phyloP scores from a whole-genome alignment of 805 yeast genomes.

The Candida lessepsii region DNA sequence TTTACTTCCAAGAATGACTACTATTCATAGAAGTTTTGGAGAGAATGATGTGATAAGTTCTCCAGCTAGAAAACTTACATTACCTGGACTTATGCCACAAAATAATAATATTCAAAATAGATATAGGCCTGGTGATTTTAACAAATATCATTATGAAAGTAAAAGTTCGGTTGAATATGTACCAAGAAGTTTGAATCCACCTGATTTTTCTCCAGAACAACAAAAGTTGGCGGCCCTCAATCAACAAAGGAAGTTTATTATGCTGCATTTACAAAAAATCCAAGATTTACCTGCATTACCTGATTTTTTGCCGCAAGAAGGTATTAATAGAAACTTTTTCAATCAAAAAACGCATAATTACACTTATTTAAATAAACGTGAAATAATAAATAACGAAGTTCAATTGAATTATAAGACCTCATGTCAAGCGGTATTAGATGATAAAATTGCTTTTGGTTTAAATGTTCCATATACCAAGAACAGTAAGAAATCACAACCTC shows the following conservation, averaged over 20 bases:
- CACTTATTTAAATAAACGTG: not conserved
- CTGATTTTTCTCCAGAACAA: not conserved
- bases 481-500: not conserved
- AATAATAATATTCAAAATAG: not conserved
- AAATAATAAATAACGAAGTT: not conserved
- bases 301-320: no score
- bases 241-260: not conserved
- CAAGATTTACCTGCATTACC: constrained; percentile 1
- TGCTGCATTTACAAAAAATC: constrained; percentile 1
- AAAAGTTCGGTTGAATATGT: no score
- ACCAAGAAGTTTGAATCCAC: not conserved
- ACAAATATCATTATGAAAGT: not conserved
- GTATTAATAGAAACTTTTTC: no score
- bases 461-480: not conserved
- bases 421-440: constrained; percentile 1
- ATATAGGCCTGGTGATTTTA: not conserved
- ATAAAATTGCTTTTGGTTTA: constrained; percentile 1
- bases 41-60: not conserved
- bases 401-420: not conserved
- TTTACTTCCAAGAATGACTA: not conserved
- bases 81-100: not conserved
- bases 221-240: not conserved
- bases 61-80: constrained; percentile 1
- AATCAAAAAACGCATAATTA: not conserved
- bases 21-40: not conserved